Evolutionary conservation across 352 stramenopile genomes (phyloP), one percentile per base, ranked within the genome.

Genomic region (Globisporangium ultimum): DNA sequence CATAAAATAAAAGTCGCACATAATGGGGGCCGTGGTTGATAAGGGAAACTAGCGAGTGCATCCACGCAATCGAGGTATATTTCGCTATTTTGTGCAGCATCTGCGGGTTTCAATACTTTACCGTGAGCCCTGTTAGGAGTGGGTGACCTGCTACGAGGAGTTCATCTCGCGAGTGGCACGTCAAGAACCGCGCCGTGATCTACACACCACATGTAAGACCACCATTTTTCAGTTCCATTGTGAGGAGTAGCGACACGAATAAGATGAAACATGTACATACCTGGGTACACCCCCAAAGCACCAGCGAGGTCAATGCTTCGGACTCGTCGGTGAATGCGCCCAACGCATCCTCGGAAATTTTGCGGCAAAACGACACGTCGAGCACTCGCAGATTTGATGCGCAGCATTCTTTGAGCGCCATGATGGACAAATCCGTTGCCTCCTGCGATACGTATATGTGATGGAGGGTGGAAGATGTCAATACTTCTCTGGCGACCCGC

Each of bases 221-320:
- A 32, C 40, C 28, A 10, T 36, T 36, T 36, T 10, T 36, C 15
- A 45, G 11, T 18, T 15, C 36, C 24, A 14, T 24, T n/a, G 14
- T 10, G 41, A 42, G 21, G 41, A 42, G 21, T 15, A 22, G 8
- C 14, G 9, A 46, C 22, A 6, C 36, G 18, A 20, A 52, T 32
- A 20, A 45, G 28, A 10, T 36, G 28, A 10, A 36, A 36, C 28
- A 36, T 36, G 28, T 40, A 69, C 61, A 32, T 64, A 87, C 77
- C 70, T 89, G 84, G 1, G 84, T 93, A 58, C 84, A 93, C 2
- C 84, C 84, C 78, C 78, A 91, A 1, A 93, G 64, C 48, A 84
- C 72, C 2, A 93, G 47, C 0, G 65, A 77, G 45, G 48, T 61
- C 14, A 93, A 60, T 0, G 70, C 74, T 10, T 83, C 67, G 11